These are phyloP conservation scores for Cryptococcus maquisensis DNA, from an alignment of 1,284 basidiomycete genomes.

Conservation along the genomic window DNA sequence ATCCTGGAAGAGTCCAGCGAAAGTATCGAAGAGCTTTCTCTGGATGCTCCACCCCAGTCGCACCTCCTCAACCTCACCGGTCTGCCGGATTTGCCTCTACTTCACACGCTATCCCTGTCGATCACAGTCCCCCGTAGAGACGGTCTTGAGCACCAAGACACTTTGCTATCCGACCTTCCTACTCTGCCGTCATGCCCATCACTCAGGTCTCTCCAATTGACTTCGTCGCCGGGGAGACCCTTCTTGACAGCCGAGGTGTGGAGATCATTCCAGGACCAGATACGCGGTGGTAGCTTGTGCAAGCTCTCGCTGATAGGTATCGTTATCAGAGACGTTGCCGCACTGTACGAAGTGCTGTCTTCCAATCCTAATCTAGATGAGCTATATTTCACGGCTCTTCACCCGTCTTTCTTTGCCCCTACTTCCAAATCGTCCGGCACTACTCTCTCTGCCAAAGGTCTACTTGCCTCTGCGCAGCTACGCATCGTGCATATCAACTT, in stretches of 20 bases:
- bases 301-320: slow-evolving; percentile 37
- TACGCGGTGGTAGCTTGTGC: slow-evolving; percentile 6
- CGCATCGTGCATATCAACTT: too few species aligned
- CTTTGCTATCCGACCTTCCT: slow-evolving; percentile 27
- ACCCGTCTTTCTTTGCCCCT: too few species aligned
- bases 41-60: slow-evolving; percentile 27
- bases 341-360: slow-evolving; percentile 14
- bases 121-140: slow-evolving; percentile 22
- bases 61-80: slow-evolving; percentile 23
- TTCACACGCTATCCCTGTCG: slow-evolving; percentile 31
- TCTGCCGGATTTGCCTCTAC: slow-evolving; percentile 17
- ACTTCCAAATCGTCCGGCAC: slow-evolving; percentile 14
- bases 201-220: slow-evolving; percentile 32
- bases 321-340: slow-evolving; percentile 14
- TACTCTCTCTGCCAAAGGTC: too few species aligned
- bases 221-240: slow-evolving; percentile 19
- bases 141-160: slow-evolving; percentile 1
- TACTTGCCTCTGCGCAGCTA: too few species aligned
- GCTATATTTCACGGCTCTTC: slow-evolving; percentile 29
- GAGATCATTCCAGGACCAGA: slow-evolving; percentile 9
- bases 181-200: slow-evolving; percentile 14
- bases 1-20: slow-evolving; percentile 25
- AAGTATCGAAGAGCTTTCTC: slow-evolving; percentile 35
- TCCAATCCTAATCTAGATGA: slow-evolving; percentile 24
- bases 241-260: slow-evolving; percentile 13